Conservation (phyloP, 805 yeast genomes). For the Wickerhamiella dianesei region DNA sequence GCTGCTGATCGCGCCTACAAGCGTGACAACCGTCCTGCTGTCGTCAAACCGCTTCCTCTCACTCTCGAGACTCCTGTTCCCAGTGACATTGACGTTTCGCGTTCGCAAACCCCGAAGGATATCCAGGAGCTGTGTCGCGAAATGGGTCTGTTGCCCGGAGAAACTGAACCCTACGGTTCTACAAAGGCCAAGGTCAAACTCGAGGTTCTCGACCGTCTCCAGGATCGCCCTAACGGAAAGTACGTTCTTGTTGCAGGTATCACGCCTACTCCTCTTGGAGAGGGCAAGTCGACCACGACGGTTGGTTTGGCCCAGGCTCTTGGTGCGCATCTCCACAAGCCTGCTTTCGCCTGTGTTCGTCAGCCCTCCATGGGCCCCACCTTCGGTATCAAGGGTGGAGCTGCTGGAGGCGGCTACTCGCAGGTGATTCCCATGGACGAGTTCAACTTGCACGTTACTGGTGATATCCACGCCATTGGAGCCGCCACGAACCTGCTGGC, state of each 20-base stretch:
- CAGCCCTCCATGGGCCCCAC: conserved; percentile 99
- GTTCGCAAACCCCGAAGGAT: conserved; percentile 77
- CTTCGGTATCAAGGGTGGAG: conserved; percentile 97
- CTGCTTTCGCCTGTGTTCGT: conserved; percentile 86
- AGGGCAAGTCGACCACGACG: conserved; percentile 94
- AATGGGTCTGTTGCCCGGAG: conserved; percentile 62
- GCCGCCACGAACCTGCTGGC: conserved; percentile 89
- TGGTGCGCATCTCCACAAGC: conserved; percentile 74
- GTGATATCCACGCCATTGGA: conserved; percentile 93
- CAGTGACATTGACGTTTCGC: conserved; percentile 77
- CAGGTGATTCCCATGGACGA: conserved; percentile 99
- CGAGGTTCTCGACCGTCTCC: conserved; percentile 54
- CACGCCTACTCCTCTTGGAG: conserved; percentile 97
- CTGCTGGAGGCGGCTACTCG: conserved; percentile 97
- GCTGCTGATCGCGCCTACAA: conserved; percentile 48
- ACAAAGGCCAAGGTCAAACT: conserved; percentile 80
- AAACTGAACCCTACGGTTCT: conserved; percentile 78
- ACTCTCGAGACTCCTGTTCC: conserved; percentile 59
- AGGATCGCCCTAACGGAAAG: conserved; percentile 55
- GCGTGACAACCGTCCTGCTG: conserved; percentile 31
- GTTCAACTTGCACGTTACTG: conserved; percentile 93
- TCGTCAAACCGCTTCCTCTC: conserved; percentile 44
- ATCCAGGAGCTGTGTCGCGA: conserved; percentile 65
- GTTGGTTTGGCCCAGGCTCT: conserved; percentile 94
- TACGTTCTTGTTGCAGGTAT: conserved; percentile 91